These are phyloP conservation scores for Eucalyptus sideroxylon DNA, from an alignment of 345 rosid genomes.

Conservation along the genomic window DNA sequence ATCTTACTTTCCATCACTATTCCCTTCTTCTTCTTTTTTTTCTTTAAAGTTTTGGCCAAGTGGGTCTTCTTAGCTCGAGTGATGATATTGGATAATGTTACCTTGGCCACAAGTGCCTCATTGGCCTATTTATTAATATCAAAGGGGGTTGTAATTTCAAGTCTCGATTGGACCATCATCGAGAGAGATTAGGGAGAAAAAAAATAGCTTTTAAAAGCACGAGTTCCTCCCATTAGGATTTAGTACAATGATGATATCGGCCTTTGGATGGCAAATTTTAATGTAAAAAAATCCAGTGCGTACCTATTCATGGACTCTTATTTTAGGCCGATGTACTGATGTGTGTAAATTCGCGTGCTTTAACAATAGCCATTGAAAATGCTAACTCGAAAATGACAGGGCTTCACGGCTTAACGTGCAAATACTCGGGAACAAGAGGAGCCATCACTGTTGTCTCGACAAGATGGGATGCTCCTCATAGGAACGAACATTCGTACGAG, in stretches of 20 bases:
- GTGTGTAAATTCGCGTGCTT: background rate
- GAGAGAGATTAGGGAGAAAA: background rate
- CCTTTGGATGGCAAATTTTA: background rate
- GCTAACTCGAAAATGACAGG: background rate
- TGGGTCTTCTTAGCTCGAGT: background rate
- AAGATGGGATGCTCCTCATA: background rate
- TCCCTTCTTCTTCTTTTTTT: background rate
- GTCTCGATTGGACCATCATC: background rate
- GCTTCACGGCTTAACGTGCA: background rate
- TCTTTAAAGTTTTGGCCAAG: background rate
- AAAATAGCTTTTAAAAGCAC: background rate
- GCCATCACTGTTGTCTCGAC: background rate
- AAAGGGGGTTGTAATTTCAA: background rate
- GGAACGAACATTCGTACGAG: background rate
- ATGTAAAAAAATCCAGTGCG: background rate
- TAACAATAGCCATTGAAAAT: background rate
- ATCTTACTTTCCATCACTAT: background rate
- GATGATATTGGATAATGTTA: background rate
- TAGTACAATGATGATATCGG: background rate
- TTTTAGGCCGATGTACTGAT: background rate
- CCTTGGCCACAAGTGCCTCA: background rate
- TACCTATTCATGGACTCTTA: background rate
- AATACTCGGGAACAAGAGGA: background rate
- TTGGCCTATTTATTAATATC: background rate
- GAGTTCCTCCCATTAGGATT: rapidly evolving